Conservation (phyloP, 352 stramenopile species). For the Globisporangium splendens region DNA sequence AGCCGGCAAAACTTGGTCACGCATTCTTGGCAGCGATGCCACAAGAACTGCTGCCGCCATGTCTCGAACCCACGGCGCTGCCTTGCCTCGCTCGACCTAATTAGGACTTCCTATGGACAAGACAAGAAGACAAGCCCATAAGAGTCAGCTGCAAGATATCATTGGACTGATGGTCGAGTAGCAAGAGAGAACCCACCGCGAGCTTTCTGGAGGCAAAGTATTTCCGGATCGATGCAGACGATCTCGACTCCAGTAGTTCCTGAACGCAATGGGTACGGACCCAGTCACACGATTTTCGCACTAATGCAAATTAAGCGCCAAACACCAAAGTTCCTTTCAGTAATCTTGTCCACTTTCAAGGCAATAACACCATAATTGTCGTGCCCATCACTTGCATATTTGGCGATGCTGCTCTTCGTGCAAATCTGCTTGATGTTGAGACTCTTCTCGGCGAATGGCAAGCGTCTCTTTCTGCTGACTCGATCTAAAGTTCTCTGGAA, state of each 20-base stretch:
- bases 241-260: constrained; percentile 24
- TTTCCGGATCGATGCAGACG: constrained; percentile 25
- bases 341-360: no score
- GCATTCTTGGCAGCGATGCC: constrained; percentile 20
- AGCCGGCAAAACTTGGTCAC: constrained; percentile 41
- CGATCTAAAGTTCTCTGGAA: not conserved
- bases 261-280: constrained; percentile 48
- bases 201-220: constrained; percentile 40
- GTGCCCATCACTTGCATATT: constrained; percentile 4
- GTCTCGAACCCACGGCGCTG: constrained; percentile 16
- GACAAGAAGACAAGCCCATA: not conserved
- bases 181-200: constrained; percentile 17
- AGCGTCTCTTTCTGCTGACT: no score
- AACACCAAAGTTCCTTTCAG: not conserved
- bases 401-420: not conserved
- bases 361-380: not conserved
- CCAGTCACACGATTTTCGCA: constrained; percentile 27
- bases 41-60: constrained; percentile 24
- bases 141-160: not conserved
- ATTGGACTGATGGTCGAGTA: not conserved
- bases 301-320: constrained; percentile 9
- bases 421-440: not conserved
- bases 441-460: not conserved
- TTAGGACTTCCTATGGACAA: constrained; percentile 16
- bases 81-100: not conserved